Evolutionary conservation across 331 rosid species (phyloP).

Genomic region (Quercus tomentella): DNA sequence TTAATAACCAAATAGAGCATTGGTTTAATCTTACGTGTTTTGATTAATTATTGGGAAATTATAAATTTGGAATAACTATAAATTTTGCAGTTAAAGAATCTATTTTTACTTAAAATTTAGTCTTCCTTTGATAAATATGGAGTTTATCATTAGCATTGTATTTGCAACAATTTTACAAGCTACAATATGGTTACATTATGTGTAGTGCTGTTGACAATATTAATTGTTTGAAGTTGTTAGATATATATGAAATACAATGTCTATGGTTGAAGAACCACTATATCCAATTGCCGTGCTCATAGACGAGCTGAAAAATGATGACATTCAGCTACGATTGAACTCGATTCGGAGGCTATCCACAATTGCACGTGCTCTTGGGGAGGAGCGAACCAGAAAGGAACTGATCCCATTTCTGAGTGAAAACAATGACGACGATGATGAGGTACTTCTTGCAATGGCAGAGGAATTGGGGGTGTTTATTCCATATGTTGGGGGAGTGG

Average conservation of each 20-base stretch:
- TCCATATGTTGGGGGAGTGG: conserved; percentile 98
- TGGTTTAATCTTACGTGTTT: too few species aligned
- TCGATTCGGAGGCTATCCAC: conserved; percentile 93
- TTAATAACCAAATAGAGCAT: too few species aligned
- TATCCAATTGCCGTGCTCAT: conserved; percentile 96
- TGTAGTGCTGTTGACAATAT: conserved; percentile 9
- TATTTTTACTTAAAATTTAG: too few species aligned
- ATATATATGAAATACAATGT: conserved; percentile 34
- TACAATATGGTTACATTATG: too few species aligned
- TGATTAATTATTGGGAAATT: too few species aligned
- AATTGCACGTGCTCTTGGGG: conserved; percentile 96
- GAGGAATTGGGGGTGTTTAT: conserved; percentile 94
- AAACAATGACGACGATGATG: conserved; percentile 91
- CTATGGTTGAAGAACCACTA: conserved; percentile 79
- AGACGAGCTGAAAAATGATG: conserved; percentile 94
- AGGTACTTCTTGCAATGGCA: conserved; percentile 98
- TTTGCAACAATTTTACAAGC: too few species aligned
- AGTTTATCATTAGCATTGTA: too few species aligned
- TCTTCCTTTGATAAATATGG: too few species aligned
- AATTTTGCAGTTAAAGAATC: too few species aligned
- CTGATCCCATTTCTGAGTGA: conserved; percentile 87
- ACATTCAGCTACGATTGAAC: conserved; percentile 86
- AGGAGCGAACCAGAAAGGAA: conserved; percentile 89
- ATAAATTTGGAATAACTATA: too few species aligned
- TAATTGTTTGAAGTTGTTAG: conserved; percentile 27